Conservation (phyloP, 2,329 filamentous ascomycete genomes). For the Curvularia sp. region DNA sequence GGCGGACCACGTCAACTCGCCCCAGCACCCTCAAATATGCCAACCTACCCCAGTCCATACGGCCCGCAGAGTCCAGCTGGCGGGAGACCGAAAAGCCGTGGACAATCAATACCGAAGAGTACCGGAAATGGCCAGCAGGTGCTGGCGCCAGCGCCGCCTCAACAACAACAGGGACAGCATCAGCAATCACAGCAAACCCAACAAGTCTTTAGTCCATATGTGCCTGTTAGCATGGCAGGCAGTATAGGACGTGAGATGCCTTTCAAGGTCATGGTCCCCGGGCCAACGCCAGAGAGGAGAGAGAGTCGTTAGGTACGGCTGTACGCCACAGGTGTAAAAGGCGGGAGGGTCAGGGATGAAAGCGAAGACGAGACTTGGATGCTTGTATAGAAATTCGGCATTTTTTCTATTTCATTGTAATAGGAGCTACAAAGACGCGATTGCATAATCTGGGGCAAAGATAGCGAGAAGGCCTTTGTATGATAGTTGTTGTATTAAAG, state of each 20-base stretch:
- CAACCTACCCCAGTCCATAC: slow-evolving; percentile 42
- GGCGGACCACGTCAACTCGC: slow-evolving; percentile 31
- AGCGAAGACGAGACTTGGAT: slow-evolving; percentile 13
- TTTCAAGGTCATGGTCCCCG: slow-evolving; percentile 45
- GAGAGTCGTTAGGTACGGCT: slow-evolving; percentile 39
- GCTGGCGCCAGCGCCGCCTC: slow-evolving; percentile 42
- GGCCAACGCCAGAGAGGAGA: slow-evolving; percentile 36
- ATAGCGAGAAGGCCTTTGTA: slow-evolving; percentile 7
- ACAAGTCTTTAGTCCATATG: slow-evolving; percentile 38
- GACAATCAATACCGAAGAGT: slow-evolving; percentile 19
- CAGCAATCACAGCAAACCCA: slow-evolving; percentile 13
- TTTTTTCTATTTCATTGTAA: slow-evolving; percentile 4
- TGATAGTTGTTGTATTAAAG: slow-evolving; percentile 6
- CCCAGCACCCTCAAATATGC: slow-evolving; percentile 34
- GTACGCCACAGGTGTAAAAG: background rate
- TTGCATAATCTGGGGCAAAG: slow-evolving; percentile 4
- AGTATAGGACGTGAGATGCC: slow-evolving; percentile 31
- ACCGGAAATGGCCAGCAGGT: slow-evolving; percentile 33
- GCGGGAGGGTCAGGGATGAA: background rate
- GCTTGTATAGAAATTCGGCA: background rate
- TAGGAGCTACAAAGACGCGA: background rate
- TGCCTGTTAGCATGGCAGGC: slow-evolving; percentile 26
- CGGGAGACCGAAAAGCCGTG: slow-evolving; percentile 34
- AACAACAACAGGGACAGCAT: slow-evolving; percentile 12
- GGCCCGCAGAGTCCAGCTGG: slow-evolving; percentile 36